A percentile compares a stretch with the other conserved stretches of the same genome.
phyloP scores from a whole-genome alignment of 129 eudicot species.

The Logfia minima region DNA sequence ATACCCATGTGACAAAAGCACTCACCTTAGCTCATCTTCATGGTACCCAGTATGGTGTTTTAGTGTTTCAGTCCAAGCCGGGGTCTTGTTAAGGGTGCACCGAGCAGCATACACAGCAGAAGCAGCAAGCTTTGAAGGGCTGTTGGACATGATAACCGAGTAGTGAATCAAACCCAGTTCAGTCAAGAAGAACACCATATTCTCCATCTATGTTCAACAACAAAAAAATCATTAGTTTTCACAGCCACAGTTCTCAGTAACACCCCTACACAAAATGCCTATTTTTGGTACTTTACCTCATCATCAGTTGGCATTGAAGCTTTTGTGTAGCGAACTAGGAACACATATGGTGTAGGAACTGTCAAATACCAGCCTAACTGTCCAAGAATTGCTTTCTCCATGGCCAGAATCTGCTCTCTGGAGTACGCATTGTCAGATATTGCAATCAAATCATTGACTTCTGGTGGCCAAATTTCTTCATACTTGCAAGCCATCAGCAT shows the following conservation, averaged over 20 bases:
- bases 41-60: constrained; percentile 72
- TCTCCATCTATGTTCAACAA: constrained; percentile 60
- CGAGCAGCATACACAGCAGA: constrained; percentile 88
- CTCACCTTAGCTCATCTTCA: constrained; percentile 61
- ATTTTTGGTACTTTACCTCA: constrained; percentile 39
- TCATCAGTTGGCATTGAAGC: constrained; percentile 67
- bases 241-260: background rate
- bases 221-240: background rate
- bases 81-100: constrained; percentile 60
- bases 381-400: constrained; percentile 84
- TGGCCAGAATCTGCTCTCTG: constrained; percentile 60
- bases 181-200: constrained; percentile 72
- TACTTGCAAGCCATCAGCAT: constrained; percentile 89
- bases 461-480: constrained; percentile 98
- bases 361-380: constrained; percentile 80
- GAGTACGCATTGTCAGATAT: constrained; percentile 77
- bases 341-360: constrained; percentile 93
- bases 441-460: constrained; percentile 69
- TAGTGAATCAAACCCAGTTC: constrained; percentile 77
- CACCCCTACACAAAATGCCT: background rate
- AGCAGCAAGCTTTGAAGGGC: constrained; percentile 82
- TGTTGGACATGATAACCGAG: constrained; percentile 38
- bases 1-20: background rate
- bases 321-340: constrained; percentile 69
- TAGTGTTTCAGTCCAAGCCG: constrained; percentile 75